Base-by-base conservation (phyloP, 2,329 filamentous ascomycete species). In the Aureobasidium zeae region DNA sequence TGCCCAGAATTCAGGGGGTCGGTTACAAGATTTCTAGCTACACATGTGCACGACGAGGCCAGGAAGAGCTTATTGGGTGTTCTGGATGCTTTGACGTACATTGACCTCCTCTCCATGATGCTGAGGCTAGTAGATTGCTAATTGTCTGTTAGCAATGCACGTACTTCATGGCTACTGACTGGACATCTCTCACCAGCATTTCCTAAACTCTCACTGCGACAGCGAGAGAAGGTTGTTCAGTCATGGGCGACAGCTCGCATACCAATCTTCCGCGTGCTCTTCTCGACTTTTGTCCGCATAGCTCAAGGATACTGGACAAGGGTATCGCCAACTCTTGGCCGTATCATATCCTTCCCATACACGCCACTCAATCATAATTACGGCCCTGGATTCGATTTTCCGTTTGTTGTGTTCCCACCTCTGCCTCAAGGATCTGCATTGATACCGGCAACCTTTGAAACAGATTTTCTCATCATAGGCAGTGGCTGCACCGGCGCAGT, bases 401-500 rank as follows among this genome's bases (percentile, higher is more conserved):
- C 68, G 1, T 85, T 85, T 52, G 55, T 82, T 33, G 77, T 83
- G 55, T 68, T 81, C 15, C 72, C 74, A 1, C 66, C 74, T 0
- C 67, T 69, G 1, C 26, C 53, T 4, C 16, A 43, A 2, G 29
- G 39, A 9, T 35, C 33, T 16, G 25, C 48, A 16, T n/a, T 22
- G 10, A 57, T 68, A 4, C 67, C 76, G 0, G 76, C 79, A 49
- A 70, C 71, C 3, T 65, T 93, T 28, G 77, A 86, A 43, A 81
- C 83, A 0, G 89, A 95, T 59, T 77, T 94, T 1, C 77, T 94
- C 29, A 79, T 95, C 46, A 73, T 95, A 15, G 88, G 88, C 2
- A 91, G 84, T 26, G 88, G 88, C 20, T 93, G 85, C 53, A 88
- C 88, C 49, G 87, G 84, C 29, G 85, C 73, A 8, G 86, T 94